Base-by-base conservation (phyloP, 1,139 yeast species). In the Pichia sorboxylosa region DNA sequence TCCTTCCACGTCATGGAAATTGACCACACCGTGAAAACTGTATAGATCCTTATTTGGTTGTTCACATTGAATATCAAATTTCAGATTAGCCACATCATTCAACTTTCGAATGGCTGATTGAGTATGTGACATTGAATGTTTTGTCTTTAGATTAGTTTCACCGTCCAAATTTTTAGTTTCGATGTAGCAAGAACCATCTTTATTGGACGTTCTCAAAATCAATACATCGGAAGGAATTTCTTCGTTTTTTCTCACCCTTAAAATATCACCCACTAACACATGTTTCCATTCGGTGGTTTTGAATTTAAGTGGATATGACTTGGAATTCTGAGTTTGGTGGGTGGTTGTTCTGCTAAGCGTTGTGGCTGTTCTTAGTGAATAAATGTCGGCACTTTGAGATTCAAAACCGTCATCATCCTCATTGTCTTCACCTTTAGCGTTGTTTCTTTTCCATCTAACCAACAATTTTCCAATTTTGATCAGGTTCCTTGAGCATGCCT, bases 161-260 rank as follows among this genome's bases (percentile, higher is more conserved):
- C 78, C 78, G 50, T 71, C 78, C 34, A 71, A 55, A 45, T 71
- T 71, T 44, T 70, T 71, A 1, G 78, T 71, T 47, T 71, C 78
- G 13, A 70, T 69, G 42, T 63, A 69, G 52, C 76, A 69, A 31
- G 66, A 59, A 42, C 64, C 66, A 17, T 69, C 73, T 14, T 61
- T 66, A 42, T 68, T 74, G 43, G 71, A 63, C 1, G 77, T 64
- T 13, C 73, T 55, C 13, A 71, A 53, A 17, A 71, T 60, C 26
- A 68, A 50, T 16, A 66, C 54, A 49, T 71, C 78, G 4, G 76
- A 75, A 1, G 78, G 78, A 19, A 71, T 58, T 49, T 70, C 76
- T 38, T 71, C 77, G 41, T 70, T 69, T 45, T 66, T 67, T 38
- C 64, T 62, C 18, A 71, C 58, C 31, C 75, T 51, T 13, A 71